Conservation (phyloP, 164 flowering plant genomes). For the Vitis cinerea region DNA sequence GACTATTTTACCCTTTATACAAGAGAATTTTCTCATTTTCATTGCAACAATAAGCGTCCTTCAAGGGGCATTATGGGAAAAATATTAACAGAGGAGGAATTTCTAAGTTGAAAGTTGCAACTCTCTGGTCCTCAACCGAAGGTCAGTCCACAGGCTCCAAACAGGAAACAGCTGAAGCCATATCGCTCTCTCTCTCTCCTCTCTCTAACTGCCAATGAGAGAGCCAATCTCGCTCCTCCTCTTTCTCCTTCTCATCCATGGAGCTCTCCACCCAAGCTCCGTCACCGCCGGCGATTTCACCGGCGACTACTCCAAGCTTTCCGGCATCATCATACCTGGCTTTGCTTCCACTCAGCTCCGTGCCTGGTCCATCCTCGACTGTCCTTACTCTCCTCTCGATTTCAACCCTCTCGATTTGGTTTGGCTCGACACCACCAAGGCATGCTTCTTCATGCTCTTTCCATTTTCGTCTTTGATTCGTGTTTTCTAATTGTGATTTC, state of each 20-base stretch:
- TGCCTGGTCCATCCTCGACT: slow-evolving; percentile 96
- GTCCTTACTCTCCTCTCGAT: slow-evolving; percentile 98
- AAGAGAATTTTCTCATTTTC: too few relatives aligned
- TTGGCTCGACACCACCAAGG: slow-evolving; percentile 97
- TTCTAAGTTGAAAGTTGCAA: too few relatives aligned
- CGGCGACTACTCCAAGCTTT: slow-evolving; percentile 69
- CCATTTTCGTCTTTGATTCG: neutral
- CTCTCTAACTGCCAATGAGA: slow-evolving; percentile 18
- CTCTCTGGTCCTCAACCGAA: neutral
- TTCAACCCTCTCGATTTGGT: slow-evolving; percentile 98
- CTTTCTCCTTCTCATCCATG: slow-evolving; percentile 8
- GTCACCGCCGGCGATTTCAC: slow-evolving; percentile 31
- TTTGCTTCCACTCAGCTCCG: slow-evolving; percentile 96
- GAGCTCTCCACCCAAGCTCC: slow-evolving; percentile 9
- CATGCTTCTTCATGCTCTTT: slow-evolving; percentile 15
- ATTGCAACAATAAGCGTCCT: too few relatives aligned
- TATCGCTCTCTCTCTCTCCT: slow-evolving; percentile 1
- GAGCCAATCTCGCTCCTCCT: slow-evolving; percentile 12
- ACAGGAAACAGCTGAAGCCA: neutral
- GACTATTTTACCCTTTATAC: too few relatives aligned
- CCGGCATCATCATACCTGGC: slow-evolving; percentile 94
- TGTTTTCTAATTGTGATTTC: neutral
- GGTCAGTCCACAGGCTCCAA: neutral
- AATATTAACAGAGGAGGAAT: too few relatives aligned
- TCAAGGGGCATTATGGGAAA: too few relatives aligned